Conservation (phyloP, 2,329 filamentous ascomycete genomes). For the Sphaerulina musiva region DNA sequence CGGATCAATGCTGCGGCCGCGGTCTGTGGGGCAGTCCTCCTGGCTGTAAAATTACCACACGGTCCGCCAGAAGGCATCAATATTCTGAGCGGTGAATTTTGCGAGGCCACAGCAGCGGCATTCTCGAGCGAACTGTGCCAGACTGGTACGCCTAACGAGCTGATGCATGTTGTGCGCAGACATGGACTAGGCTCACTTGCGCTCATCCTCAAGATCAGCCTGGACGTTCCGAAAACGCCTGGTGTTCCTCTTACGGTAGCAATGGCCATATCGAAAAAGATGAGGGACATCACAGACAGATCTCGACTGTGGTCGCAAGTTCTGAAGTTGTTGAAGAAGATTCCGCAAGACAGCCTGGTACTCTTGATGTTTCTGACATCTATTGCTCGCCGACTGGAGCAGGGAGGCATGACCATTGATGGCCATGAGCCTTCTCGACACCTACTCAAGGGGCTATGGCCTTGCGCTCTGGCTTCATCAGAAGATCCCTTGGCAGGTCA, state of each 20-base stretch:
- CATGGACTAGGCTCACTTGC: neutral
- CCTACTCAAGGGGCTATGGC: constrained; percentile 14
- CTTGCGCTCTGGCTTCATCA: constrained; percentile 4
- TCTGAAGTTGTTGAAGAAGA: constrained; percentile 14
- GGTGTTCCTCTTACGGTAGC: constrained; percentile 7
- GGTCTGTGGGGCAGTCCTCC: constrained; percentile 13
- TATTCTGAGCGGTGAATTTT: neutral
- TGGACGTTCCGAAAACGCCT: constrained; percentile 3
- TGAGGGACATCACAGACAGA: constrained; percentile 6
- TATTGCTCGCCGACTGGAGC: constrained; percentile 13
- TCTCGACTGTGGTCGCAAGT: constrained; percentile 11
- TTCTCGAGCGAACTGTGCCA: neutral
- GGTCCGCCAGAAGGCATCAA: neutral
- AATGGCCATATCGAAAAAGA: constrained; percentile 12
- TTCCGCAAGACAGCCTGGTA: constrained; percentile 15
- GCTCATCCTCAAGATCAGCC: constrained; percentile 6
- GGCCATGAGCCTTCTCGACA: constrained; percentile 10
- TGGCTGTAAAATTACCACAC: constrained; percentile 9
- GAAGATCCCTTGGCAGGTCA: constrained; percentile 8
- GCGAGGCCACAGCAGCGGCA: neutral
- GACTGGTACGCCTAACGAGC: neutral
- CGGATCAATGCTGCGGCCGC: constrained; percentile 10
- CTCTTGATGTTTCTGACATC: constrained; percentile 17
- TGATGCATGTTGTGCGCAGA: neutral
- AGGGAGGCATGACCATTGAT: constrained; percentile 10